Percentiles rank a stretch among this genome's conserved stretches.
phyloP scores from a whole-genome alignment of 257 asterid genomes.

The Solanum okadae region DNA sequence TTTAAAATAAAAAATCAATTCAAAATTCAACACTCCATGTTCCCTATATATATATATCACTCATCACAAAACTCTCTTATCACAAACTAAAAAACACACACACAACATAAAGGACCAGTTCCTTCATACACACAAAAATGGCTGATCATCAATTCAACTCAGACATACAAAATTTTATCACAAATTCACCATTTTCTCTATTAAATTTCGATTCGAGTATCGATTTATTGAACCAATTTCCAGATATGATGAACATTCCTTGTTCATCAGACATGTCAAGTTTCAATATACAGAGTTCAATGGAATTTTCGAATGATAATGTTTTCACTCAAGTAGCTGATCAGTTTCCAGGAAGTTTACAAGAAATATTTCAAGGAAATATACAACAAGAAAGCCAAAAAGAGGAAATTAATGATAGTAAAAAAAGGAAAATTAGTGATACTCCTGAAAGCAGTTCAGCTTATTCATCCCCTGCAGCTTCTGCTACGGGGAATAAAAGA shows the following conservation, averaged over 20 bases:
- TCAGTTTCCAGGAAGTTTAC: conserved; percentile 21
- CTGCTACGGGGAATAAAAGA: conserved; percentile 26
- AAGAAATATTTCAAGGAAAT: conserved; percentile 21
- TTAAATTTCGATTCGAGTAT: conserved; percentile 34
- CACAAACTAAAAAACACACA: not conserved
- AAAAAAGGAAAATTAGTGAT: conserved; percentile 41
- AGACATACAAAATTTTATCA: conserved; percentile 19
- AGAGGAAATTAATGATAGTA: conserved; percentile 28
- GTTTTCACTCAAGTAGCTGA: conserved; percentile 13
- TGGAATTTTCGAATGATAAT: conserved; percentile 29
- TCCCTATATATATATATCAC: conserved; percentile 2
- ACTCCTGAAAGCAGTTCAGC: conserved; percentile 38
- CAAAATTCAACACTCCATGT: not conserved
- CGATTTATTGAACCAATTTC: conserved; percentile 28
- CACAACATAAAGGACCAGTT: not conserved
- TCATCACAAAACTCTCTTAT: not conserved
- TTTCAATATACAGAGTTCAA: conserved; percentile 14
- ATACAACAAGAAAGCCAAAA: conserved; percentile 15
- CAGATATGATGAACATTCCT: conserved; percentile 22
- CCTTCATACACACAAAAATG: conserved; percentile 11
- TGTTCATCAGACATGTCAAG: conserved; percentile 4
- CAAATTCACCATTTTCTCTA: conserved; percentile 19
- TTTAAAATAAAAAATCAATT: not conserved
- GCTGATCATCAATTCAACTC: conserved; percentile 23
- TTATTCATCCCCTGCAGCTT: conserved; percentile 47